Percentiles rank a stretch among this genome's conserved stretches.
Evolutionary conservation across 2,329 filamentous ascomycete species (phyloP).

Genomic region (Ceratocystis ficicola): DNA sequence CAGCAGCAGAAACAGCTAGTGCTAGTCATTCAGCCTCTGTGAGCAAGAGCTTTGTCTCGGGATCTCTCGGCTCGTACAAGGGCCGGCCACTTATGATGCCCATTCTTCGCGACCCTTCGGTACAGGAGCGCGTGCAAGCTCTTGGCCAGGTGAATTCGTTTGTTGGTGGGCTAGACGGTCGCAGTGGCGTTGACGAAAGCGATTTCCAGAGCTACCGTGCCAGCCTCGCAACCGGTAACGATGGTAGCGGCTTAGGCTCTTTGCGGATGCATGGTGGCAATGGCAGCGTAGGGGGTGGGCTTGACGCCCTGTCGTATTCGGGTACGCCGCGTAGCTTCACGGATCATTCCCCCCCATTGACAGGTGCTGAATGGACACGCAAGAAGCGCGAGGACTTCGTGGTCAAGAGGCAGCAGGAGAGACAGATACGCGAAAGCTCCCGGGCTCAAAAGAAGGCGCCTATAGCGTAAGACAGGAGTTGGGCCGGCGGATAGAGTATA

Average conservation of each 20-base stretch:
- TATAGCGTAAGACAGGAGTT: background rate
- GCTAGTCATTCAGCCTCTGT: slow-evolving; percentile 27
- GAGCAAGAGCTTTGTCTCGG: slow-evolving; percentile 29
- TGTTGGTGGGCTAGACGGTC: slow-evolving; percentile 43
- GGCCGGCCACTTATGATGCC: slow-evolving; percentile 42
- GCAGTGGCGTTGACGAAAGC: slow-evolving; percentile 38
- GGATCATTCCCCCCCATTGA: background rate
- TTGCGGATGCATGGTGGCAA: background rate
- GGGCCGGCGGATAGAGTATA: too few relatives aligned
- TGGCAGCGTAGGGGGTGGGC: background rate
- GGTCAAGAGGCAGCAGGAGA: slow-evolving; percentile 19
- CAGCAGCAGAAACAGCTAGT: background rate
- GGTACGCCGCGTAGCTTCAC: slow-evolving; percentile 17
- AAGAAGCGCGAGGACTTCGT: slow-evolving; percentile 25
- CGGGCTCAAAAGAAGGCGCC: slow-evolving; percentile 32
- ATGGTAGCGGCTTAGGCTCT: background rate
- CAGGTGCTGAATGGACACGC: slow-evolving; percentile 29
- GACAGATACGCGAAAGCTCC: slow-evolving; percentile 11
- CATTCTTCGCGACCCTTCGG: slow-evolving; percentile 38
- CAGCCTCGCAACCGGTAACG: slow-evolving; percentile 26
- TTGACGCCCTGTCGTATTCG: background rate
- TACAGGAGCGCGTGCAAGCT: slow-evolving; percentile 38
- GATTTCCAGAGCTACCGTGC: slow-evolving; percentile 36
- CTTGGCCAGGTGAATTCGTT: slow-evolving; percentile 40
- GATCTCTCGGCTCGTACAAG: slow-evolving; percentile 43